Evolutionary conservation across 805 yeast genomes (phyloP).

Genomic region (Sugiyamaella valdiviana): DNA sequence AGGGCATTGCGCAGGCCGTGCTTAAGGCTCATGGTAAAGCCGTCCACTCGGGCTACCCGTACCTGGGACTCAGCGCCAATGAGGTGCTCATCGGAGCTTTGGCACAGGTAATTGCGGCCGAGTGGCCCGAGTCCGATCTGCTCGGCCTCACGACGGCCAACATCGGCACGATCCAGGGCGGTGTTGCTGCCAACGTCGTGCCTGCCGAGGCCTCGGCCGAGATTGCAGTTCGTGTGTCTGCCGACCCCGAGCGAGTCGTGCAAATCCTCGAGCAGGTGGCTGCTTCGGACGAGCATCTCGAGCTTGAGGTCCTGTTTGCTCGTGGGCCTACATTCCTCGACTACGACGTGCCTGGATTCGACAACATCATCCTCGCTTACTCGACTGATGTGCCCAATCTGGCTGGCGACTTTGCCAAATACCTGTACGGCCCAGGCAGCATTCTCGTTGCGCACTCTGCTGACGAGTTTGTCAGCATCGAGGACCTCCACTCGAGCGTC

Average conservation of each 20-base stretch:
- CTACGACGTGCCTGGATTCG: slow-evolving; percentile 60
- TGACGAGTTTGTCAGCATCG: slow-evolving; percentile 45
- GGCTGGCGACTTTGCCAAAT: slow-evolving; percentile 34
- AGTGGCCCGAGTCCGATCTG: slow-evolving; percentile 46
- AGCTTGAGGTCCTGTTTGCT: slow-evolving; percentile 18
- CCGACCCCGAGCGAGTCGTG: slow-evolving; percentile 36
- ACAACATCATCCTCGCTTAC: slow-evolving; percentile 43
- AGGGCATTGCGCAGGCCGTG: slow-evolving; percentile 44
- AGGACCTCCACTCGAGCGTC: slow-evolving; percentile 45
- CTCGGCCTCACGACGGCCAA: slow-evolving; percentile 60
- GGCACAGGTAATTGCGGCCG: slow-evolving; percentile 37
- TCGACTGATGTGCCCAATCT: slow-evolving; percentile 50
- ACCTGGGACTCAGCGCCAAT: slow-evolving; percentile 58
- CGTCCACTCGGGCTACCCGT: slow-evolving; percentile 66
- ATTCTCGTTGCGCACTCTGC: slow-evolving; percentile 57
- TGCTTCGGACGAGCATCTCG: slow-evolving; percentile 23
- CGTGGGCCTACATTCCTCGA: slow-evolving; percentile 46
- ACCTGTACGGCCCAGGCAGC: slow-evolving; percentile 63
- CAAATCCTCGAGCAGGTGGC: slow-evolving; percentile 34
- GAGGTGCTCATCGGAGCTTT: slow-evolving; percentile 48
- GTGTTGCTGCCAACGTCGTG: slow-evolving; percentile 56
- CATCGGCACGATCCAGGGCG: slow-evolving; percentile 52
- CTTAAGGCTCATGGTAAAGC: slow-evolving; percentile 49
- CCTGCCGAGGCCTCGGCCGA: slow-evolving; percentile 52
- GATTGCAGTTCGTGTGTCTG: slow-evolving; percentile 50